Base-by-base conservation (phyloP, 2,329 filamentous ascomycete species). In the Arthrobotrys entomopaga region DNA sequence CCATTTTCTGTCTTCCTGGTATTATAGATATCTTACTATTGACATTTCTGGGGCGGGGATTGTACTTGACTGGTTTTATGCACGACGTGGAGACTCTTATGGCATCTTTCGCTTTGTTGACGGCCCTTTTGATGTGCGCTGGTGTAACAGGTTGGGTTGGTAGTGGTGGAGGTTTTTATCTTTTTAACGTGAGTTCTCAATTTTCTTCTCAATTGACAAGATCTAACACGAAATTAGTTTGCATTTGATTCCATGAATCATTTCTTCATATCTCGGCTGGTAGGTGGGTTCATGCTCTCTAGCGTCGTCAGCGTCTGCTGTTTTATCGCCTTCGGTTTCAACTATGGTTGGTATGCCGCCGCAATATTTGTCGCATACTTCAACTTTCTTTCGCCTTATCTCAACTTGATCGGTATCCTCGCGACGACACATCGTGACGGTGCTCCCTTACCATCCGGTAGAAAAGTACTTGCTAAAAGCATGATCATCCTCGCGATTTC, bases 121-220 rank as follows among this genome's bases (percentile, higher is more conserved):
- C 86, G 11, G 85, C 87, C 1, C 81, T 89, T 6, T 80, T 89
- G 11, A 81, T 89, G 22, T 87, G 86, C 6, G 87, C 87, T 46
- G 87, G 85, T 4, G 85, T 88, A 53, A 87, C 87, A 22, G 87
- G 87, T 5, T 89, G 86, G 87, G 87, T 89, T 46, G 86, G 86
- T 5, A 87, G 86, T 65, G 86, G 86, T 26, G 87, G 87, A 1
- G 86, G 86, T 34, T 89, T 88, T 79, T 89, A 89, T 76, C 83
- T 89, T 42, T 79, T 79, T 40, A 80, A 81, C 42, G 78, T 80
- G 65, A 77, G 77, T 75, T 34, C 7, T 15, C 43, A 38, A 10
- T 34, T 50, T 16, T 15, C 34, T 4, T 82, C 84, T 46, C 85
- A 84, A 0, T 85, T 1, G 86, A 86, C 75, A 76, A 74, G 8